Evolutionary conservation across 345 rosid genomes (phyloP).

Genomic region (Arabis alpina): DNA sequence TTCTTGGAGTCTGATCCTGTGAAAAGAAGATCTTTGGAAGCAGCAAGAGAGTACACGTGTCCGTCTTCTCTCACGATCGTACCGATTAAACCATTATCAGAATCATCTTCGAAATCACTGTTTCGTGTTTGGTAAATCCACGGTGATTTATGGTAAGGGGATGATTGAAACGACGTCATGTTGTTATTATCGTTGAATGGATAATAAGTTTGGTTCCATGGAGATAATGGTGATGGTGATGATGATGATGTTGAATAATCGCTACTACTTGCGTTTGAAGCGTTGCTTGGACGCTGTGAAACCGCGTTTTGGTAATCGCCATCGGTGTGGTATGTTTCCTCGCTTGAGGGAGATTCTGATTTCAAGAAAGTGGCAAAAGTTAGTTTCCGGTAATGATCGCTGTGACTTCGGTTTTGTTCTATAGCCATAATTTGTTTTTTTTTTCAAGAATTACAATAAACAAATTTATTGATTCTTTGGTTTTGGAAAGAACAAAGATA

Average conservation of each 20-base stretch:
- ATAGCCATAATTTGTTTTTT: constrained; percentile 20
- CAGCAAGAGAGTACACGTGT: constrained; percentile 65
- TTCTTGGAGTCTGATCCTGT: constrained; percentile 75
- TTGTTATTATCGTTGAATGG: constrained; percentile 35
- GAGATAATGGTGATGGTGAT: constrained; percentile 53
- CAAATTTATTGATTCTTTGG: background rate
- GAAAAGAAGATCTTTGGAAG: constrained; percentile 55
- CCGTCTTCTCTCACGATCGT: constrained; percentile 68
- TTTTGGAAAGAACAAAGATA: background rate
- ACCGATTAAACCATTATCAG: constrained; percentile 52
- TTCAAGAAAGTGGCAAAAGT: constrained; percentile 56
- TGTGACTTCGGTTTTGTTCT: constrained; percentile 22
- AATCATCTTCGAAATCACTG: constrained; percentile 43
- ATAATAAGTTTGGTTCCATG: constrained; percentile 55
- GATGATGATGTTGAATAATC: constrained; percentile 25
- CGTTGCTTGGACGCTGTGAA: constrained; percentile 43
- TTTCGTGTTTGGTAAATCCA: constrained; percentile 53
- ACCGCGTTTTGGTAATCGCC: constrained; percentile 3
- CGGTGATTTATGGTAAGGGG: constrained; percentile 66
- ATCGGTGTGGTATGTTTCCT: constrained; percentile 41
- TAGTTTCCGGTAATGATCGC: constrained; percentile 42
- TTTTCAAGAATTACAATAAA: background rate
- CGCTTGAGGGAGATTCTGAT: constrained; percentile 40
- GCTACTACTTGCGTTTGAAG: constrained; percentile 38
- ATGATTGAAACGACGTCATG: constrained; percentile 45